Evolutionary conservation across 768 basidiomycete genomes (phyloP), one percentile per base, ranked within the genome.

Genomic region (Tremella yokohamensis): DNA sequence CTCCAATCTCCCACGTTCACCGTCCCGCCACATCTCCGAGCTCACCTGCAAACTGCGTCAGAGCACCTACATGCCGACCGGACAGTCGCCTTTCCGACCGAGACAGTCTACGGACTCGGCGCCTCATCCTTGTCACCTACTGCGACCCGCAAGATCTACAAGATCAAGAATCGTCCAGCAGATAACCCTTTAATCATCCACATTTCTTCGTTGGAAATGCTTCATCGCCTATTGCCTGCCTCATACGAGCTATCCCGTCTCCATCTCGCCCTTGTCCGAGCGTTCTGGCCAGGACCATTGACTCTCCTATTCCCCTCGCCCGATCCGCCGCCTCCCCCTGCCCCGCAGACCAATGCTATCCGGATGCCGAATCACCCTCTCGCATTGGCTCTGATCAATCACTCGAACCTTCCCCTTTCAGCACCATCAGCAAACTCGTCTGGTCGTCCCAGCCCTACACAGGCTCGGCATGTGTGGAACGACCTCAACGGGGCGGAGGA

Each of bases 151-250:
- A 82, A 81, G 66, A 92, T 99, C 67, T 99, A 91, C 77, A 76
- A 82, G 16, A 87, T 87, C 51, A 99, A 99, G 71, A 89, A 91
- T 39, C 83, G 96, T 53, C 96, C 96, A 7, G 79, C 87, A 3
- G 96, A 99, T 77, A 99, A 99, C 76, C 96, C 96, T 1, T 82
- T 99, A 54, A 99, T 99, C 80, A 88, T 97, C 22, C 96, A 99
- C 77, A 84, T 99, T 59, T 90, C 90, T 8, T 92, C 90, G 0
- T 77, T 81, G 19, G 66, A 80, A 39, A 98, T 98, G 96, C 84
- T 99, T 15, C 76, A 77, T 12, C 78, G 83, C 4, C 81, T 96
- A 58, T 81, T 96, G 8, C 90, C 91, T 0, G 73, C 81, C 12
- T 75, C 76, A 50, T 91, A 87, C 71, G 68, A 64, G 13, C 76